Evolutionary conservation across 192 early-diverging fungal genomes (phyloP).

Genomic region (Obelidium mucronatum): DNA sequence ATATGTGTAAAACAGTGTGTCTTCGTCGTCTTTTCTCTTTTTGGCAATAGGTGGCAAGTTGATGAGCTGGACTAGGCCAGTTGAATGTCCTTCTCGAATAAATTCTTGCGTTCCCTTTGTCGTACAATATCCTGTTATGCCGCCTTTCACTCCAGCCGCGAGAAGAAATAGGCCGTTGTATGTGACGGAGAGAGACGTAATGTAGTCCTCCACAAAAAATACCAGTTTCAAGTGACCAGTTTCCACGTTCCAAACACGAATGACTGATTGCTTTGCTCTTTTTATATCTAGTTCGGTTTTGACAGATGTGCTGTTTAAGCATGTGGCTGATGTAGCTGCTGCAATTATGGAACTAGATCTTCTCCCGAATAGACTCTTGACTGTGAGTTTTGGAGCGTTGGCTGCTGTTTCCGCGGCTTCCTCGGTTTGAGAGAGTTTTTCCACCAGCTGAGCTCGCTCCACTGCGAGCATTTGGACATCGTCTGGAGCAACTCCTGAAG

Average conservation of each 20-base stretch:
- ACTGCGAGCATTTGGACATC: conserved; percentile 38
- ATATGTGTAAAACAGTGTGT: conserved; percentile 17
- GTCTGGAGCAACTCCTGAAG: conserved; percentile 27
- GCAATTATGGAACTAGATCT: background rate
- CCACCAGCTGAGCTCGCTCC: conserved; percentile 10
- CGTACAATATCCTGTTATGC: background rate
- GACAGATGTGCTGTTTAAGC: conserved; percentile 1
- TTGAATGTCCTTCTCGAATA: conserved; percentile 25
- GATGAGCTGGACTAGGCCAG: conserved; percentile 1
- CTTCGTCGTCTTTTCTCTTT: conserved; percentile 27
- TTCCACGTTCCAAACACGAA: conserved; percentile 38
- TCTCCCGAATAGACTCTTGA: background rate
- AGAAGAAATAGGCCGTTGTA: conserved; percentile 13
- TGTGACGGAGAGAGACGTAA: conserved; percentile 13
- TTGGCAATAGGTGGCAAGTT: conserved; percentile 13
- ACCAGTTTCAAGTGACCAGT: conserved; percentile 29
- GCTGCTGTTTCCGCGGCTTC: background rate
- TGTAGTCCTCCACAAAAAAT: conserved; percentile 32
- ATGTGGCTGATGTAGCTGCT: background rate
- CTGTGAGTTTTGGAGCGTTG: background rate
- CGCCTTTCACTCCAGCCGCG: conserved; percentile 24
- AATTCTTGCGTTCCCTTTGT: conserved; percentile 25
- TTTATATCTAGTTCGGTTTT: conserved; percentile 31
- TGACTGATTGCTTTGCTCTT: conserved; percentile 23
- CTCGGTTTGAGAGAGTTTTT: conserved; percentile 12